Percentiles rank a stretch among this genome's conserved stretches.
Evolutionary conservation across 2,329 filamentous ascomycete genomes (phyloP).

Genomic region (Aschersonia sp.): DNA sequence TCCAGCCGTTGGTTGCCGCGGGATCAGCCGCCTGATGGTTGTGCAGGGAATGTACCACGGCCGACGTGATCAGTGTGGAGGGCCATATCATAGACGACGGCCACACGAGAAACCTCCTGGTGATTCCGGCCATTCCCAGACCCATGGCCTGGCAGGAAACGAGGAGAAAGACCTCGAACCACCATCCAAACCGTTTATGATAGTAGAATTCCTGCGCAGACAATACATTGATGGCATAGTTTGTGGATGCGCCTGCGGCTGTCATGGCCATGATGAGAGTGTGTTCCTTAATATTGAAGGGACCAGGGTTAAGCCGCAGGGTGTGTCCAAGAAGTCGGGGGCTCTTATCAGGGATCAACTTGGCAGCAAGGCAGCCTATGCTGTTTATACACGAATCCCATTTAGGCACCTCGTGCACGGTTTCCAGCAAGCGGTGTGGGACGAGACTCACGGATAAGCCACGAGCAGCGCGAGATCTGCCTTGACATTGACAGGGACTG

Average conservation of each 20-base stretch:
- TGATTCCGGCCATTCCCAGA: constrained; percentile 44
- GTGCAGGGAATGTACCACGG: constrained; percentile 48
- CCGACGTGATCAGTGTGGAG: constrained; percentile 39
- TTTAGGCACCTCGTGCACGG: background rate
- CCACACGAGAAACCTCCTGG: constrained; percentile 40
- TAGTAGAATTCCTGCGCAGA: constrained; percentile 28
- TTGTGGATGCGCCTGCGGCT: constrained; percentile 14
- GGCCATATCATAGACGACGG: constrained; percentile 51
- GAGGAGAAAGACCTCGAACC: constrained; percentile 41
- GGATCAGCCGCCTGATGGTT: constrained; percentile 25
- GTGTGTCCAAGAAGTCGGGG: constrained; percentile 13
- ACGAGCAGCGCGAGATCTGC: constrained; percentile 38
- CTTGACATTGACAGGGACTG: constrained; percentile 31
- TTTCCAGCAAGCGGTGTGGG: background rate
- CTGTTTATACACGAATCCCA: background rate
- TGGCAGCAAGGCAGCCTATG: constrained; percentile 13
- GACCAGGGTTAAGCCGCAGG: constrained; percentile 20
- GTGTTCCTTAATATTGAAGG: constrained; percentile 30
- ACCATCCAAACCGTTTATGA: constrained; percentile 34
- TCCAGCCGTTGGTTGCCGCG: constrained; percentile 8
- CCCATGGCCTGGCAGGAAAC: constrained; percentile 47
- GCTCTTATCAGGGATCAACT: constrained; percentile 12
- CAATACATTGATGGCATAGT: constrained; percentile 22
- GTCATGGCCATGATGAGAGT: constrained; percentile 28
- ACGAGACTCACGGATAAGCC: constrained; percentile 26